Percentiles rank a stretch among this genome's conserved stretches.
Conservation (phyloP, 306 rosid genomes). For the Canavalia ensiformis region DNA sequence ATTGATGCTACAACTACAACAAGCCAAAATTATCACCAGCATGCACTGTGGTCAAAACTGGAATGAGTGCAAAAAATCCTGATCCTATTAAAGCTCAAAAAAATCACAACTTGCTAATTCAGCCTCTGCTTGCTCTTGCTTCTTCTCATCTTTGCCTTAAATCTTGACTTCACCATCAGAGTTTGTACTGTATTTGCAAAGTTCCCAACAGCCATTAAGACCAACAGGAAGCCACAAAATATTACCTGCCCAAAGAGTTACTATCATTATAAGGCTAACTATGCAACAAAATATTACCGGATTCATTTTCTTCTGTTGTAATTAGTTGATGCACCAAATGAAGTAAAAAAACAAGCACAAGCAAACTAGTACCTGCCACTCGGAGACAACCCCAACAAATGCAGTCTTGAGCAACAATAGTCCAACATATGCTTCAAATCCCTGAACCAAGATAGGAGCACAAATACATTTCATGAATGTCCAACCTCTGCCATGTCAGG, state of each 20-base stretch:
- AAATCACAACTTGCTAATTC: conserved; percentile 51
- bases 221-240: conserved; percentile 82
- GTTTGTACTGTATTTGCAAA: conserved; percentile 90
- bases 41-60: conserved; percentile 60
- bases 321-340: conserved; percentile 1
- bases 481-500: conserved; percentile 30
- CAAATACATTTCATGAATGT: conserved; percentile 34
- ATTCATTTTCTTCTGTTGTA: conserved; percentile 15
- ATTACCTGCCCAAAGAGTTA: conserved; percentile 73
- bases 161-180: conserved; percentile 83
- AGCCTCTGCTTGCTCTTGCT: conserved; percentile 91
- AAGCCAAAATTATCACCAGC: conserved; percentile 54
- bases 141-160: conserved; percentile 96
- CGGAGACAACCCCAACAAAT: conserved; percentile 70
- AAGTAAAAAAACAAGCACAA: conserved; percentile 28
- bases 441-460: conserved; percentile 59
- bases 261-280: conserved; percentile 23
- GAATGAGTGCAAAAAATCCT: conserved; percentile 46
- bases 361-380: conserved; percentile 88
- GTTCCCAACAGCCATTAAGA: conserved; percentile 94
- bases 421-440: conserved; percentile 95
- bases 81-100: conserved; percentile 45
- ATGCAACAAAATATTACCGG: conserved; percentile 30
- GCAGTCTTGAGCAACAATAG: conserved; percentile 81
- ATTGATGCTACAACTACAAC: conserved; percentile 52